Conservation (phyloP, 345 rosid genomes). For the Toxicodendron radicans region DNA sequence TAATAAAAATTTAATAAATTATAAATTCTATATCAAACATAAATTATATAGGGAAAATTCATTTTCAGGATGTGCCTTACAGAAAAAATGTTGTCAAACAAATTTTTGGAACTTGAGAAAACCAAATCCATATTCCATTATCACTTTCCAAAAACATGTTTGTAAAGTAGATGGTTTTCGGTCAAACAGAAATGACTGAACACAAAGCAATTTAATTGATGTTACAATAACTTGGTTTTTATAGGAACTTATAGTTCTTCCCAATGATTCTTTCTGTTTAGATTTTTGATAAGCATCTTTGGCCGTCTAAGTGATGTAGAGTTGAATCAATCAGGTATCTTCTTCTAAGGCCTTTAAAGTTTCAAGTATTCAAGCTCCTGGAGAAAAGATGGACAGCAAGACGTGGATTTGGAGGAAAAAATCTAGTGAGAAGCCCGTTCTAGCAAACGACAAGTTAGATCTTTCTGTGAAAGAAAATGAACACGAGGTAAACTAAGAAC, state of each 20-base stretch:
- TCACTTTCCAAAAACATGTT: background rate
- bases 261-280: background rate
- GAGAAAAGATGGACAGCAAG: constrained; percentile 63
- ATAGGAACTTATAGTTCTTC: background rate
- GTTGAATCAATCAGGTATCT: constrained; percentile 13
- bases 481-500: constrained; percentile 53
- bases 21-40: no score
- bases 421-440: constrained; percentile 55
- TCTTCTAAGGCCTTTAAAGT: constrained; percentile 7
- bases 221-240: background rate
- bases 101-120: no score
- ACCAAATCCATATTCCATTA: no score
- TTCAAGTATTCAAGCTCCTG: constrained; percentile 9
- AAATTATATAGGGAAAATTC: no score
- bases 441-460: constrained; percentile 36
- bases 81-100: no score
- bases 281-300: background rate
- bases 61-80: no score
- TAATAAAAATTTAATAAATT: no score
- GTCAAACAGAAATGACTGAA: background rate
- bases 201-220: background rate
- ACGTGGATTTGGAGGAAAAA: constrained; percentile 90
- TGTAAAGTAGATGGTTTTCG: constrained; percentile 7
- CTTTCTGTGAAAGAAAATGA: constrained; percentile 38
- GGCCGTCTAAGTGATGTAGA: background rate